A percentile compares a stretch with the other conserved stretches of the same genome.
Evolutionary conservation across 179 eudicot genomes (phyloP).

Genomic region (Spergularia azorica): DNA sequence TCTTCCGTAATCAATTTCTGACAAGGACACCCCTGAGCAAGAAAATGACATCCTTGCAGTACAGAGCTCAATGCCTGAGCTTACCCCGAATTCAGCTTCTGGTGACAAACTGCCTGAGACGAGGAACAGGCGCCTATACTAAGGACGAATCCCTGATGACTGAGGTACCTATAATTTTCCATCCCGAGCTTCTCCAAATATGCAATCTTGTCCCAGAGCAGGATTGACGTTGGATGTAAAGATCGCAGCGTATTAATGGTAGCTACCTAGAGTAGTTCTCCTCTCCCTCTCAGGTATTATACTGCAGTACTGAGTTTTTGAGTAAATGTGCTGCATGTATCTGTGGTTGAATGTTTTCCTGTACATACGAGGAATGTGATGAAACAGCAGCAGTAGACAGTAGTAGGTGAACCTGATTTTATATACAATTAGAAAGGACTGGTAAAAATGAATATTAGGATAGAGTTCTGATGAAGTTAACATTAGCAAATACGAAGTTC

Average conservation of each 20-base stretch:
- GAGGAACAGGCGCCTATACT: conserved; percentile 36
- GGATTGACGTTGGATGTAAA: conserved; percentile 24
- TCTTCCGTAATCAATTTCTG: too few species aligned
- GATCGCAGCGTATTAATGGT: neutral
- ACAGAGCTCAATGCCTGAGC: neutral
- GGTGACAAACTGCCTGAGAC: conserved; percentile 35
- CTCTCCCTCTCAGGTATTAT: conserved; percentile 6
- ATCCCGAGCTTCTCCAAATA: conserved; percentile 36
- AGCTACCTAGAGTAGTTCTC: neutral
- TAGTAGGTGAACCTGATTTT: conserved; percentile 35
- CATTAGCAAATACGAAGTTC: conserved; percentile 21
- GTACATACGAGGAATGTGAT: conserved; percentile 45
- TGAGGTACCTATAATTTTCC: neutral
- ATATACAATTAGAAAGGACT: conserved; percentile 24
- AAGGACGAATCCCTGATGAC: neutral
- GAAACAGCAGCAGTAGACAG: conserved; percentile 43
- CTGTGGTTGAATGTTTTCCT: conserved; percentile 53
- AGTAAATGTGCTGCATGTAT: conserved; percentile 27
- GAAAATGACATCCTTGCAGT: too few species aligned
- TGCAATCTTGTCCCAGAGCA: conserved; percentile 16
- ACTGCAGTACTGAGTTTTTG: conserved; percentile 19
- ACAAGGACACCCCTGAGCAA: too few species aligned
- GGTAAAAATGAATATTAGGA: conserved; percentile 16
- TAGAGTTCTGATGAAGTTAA: neutral
- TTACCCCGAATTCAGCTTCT: too few species aligned